Evolutionary conservation across 73 alveolate genomes (phyloP).

Genomic region (Durusdinium trenchii): DNA sequence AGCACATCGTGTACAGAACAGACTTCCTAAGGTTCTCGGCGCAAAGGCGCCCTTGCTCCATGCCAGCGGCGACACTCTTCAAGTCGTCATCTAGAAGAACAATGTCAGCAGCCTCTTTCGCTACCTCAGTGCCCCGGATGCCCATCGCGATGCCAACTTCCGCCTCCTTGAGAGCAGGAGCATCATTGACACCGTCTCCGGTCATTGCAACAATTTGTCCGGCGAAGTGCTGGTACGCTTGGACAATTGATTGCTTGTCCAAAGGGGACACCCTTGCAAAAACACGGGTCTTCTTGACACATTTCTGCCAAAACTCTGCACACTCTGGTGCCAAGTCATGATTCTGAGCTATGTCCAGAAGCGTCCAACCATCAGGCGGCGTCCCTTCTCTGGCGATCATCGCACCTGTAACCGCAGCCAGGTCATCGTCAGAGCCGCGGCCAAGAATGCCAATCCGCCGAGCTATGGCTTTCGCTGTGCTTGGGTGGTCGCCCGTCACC

Average conservation of each 20-base stretch:
- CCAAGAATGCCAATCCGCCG: slow-evolving; percentile 60
- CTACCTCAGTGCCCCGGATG: slow-evolving; percentile 96
- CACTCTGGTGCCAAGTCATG: slow-evolving; percentile 30
- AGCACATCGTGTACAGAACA: slow-evolving; percentile 73
- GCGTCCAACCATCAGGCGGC: slow-evolving; percentile 58
- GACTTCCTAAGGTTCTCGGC: slow-evolving; percentile 82
- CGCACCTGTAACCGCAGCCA: slow-evolving; percentile 54
- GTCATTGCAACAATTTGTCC: slow-evolving; percentile 89
- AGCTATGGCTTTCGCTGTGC: slow-evolving; percentile 73
- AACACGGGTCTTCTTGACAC: slow-evolving; percentile 52
- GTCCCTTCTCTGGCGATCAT: slow-evolving; percentile 26
- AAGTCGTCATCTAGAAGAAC: slow-evolving; percentile 72
- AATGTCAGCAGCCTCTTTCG: slow-evolving; percentile 93
- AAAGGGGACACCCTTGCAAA: slow-evolving; percentile 93
- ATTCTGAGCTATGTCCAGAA: not conserved
- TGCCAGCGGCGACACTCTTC: slow-evolving; percentile 78
- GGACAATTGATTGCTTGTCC: slow-evolving; percentile 83
- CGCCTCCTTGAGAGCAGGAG: slow-evolving; percentile 97
- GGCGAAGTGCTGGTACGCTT: slow-evolving; percentile 60
- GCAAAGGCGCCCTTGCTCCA: slow-evolving; percentile 91
- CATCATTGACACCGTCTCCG: slow-evolving; percentile 97
- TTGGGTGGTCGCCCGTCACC: slow-evolving; percentile 94
- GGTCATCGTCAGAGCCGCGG: not conserved
- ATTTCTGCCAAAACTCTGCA: slow-evolving; percentile 63
- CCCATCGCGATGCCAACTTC: slow-evolving; percentile 97